These are phyloP conservation scores for Carex kokanica DNA, from an alignment of 176 grass and related monocot genomes.

Conservation along the genomic window DNA sequence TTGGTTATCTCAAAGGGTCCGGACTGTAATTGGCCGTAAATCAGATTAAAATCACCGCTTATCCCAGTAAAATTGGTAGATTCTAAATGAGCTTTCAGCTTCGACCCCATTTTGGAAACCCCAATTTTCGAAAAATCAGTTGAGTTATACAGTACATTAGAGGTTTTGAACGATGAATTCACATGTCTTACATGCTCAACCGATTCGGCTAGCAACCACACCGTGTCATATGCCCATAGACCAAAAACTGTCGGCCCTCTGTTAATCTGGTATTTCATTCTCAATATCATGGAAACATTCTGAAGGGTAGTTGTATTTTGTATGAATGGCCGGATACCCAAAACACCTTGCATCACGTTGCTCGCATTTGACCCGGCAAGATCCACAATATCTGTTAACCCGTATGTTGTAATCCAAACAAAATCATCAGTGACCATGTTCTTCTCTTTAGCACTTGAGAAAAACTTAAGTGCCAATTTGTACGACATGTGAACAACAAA, in stretches of 20 bases:
- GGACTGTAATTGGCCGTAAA: constrained; percentile 48
- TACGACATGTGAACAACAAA: constrained; percentile 70
- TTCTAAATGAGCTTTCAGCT: constrained; percentile 26
- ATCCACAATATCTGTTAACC: constrained; percentile 64
- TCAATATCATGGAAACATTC: constrained; percentile 37
- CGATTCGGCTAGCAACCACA: constrained; percentile 52
- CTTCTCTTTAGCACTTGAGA: constrained; percentile 40
- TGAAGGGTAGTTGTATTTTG: constrained; percentile 14
- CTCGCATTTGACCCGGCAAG: constrained; percentile 33
- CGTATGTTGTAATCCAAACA: constrained; percentile 71
- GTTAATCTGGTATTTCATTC: constrained; percentile 27
- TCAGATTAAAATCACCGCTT: constrained; percentile 41
- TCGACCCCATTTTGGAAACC: constrained; percentile 33
- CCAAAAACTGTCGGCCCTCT: constrained; percentile 33
- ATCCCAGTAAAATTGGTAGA: constrained; percentile 36
- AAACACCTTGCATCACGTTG: constrained; percentile 66
- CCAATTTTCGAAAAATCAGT: constrained; percentile 49
- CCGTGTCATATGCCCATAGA: constrained; percentile 78
- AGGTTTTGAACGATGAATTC: constrained; percentile 25
- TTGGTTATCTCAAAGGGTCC: constrained; percentile 53
- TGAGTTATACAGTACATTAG: constrained; percentile 29
- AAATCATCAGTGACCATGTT: constrained; percentile 47
- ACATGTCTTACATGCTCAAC: constrained; percentile 28
- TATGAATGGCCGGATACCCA: constrained; percentile 60
- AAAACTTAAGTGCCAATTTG: constrained; percentile 42